Conservation (phyloP, 192 early-diverging fungal species). For the Backusella luteola region DNA sequence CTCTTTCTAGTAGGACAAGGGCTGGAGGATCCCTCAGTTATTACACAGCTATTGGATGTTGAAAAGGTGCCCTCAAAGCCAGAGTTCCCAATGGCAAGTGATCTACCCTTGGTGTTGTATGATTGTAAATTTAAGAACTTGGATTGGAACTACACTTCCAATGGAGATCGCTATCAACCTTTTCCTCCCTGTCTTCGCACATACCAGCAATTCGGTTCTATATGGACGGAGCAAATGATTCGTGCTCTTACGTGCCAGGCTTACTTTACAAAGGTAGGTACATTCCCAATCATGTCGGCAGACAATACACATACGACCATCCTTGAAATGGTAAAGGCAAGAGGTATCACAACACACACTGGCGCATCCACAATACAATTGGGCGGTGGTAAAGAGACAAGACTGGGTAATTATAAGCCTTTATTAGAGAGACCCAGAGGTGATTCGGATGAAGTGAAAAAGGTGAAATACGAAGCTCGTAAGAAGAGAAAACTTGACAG, state of each 20-base stretch:
- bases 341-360: neutral
- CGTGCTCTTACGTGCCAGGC: conserved; percentile 48
- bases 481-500: conserved; percentile 12
- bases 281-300: conserved; percentile 2
- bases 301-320: neutral
- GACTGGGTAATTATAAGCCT: conserved; percentile 18
- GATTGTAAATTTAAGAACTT: conserved; percentile 78
- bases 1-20: conserved; percentile 84
- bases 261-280: conserved; percentile 18
- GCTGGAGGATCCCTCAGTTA: conserved; percentile 69
- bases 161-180: conserved; percentile 28
- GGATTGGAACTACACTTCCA: conserved; percentile 54
- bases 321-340: neutral
- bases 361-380: conserved; percentile 20
- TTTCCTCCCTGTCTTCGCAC: conserved; percentile 35
- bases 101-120: conserved; percentile 84
- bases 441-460: conserved; percentile 39
- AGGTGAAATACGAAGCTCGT: conserved; percentile 34
- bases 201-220: conserved; percentile 45
- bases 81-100: conserved; percentile 90
- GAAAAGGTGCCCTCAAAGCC: conserved; percentile 65
- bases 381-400: conserved; percentile 30
- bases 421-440: conserved; percentile 25
- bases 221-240: conserved; percentile 49
- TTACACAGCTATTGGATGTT: conserved; percentile 70